Conservation (phyloP, 2,329 filamentous ascomycete genomes). For the Tolypocladium album region DNA sequence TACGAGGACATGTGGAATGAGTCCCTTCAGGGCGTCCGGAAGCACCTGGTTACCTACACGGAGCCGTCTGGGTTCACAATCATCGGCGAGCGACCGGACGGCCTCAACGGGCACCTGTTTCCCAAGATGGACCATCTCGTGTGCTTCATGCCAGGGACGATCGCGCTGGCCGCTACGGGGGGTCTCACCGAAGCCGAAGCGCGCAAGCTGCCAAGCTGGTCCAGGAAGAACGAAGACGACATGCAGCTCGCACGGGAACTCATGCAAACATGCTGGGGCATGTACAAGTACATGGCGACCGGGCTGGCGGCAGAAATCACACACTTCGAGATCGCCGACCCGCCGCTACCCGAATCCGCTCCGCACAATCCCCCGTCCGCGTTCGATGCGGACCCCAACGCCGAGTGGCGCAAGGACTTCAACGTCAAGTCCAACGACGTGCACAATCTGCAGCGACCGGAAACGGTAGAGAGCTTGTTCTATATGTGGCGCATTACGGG, state of each 20-base stretch:
- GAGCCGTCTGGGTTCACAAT: conserved; percentile 73
- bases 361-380: conserved; percentile 34
- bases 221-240: conserved; percentile 69
- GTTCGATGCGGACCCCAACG: conserved; percentile 41
- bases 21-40: conserved; percentile 72
- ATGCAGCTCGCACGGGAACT: conserved; percentile 81
- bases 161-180: conserved; percentile 76
- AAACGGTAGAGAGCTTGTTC: conserved; percentile 92
- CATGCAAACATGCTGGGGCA: conserved; percentile 96
- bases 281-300: conserved; percentile 84
- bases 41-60: conserved; percentile 86
- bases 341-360: conserved; percentile 49
- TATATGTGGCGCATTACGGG: conserved; percentile 99
- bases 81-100: conserved; percentile 72
- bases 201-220: conserved; percentile 62
- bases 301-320: conserved; percentile 93
- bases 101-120: conserved; percentile 53
- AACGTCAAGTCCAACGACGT: conserved; percentile 69
- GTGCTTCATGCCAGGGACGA: conserved; percentile 95
- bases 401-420: conserved; percentile 68
- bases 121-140: conserved; percentile 98
- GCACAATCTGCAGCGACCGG: conserved; percentile 90
- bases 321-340: conserved; percentile 68
- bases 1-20: conserved; percentile 94
- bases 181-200: conserved; percentile 68